Evolutionary conservation across 1,139 yeast genomes (phyloP), one percentile per base, ranked within the genome.

Genomic region (Kodamaea suecica): DNA sequence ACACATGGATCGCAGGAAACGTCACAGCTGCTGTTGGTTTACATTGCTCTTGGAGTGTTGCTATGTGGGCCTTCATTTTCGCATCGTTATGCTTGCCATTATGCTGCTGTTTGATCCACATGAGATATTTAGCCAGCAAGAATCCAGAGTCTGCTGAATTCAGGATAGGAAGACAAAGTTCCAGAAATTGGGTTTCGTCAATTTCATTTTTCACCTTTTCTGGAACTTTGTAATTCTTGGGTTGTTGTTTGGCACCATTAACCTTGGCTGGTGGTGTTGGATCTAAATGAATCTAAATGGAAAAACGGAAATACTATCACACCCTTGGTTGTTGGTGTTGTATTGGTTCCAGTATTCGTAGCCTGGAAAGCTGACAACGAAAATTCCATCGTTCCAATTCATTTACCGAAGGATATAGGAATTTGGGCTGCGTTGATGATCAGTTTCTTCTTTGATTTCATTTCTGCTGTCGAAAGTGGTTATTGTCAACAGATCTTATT

Each of bases 1-100:
- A 51, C 43, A 49, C 56, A 7, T 53, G 57, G 57, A 43, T 50
- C 5, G 39, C 50, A 4, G 57, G 53, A 21, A 35, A 52, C 30
- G 47, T 52, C 10, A 37, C 48, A 17, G 35, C 40, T 10, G 47
- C 49, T n/a, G 35, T 47, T 11, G 42, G 36, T 4, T n/a, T 31
- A 12, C 35, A 41, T 25, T 61, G 67, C 66, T 46, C 48, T 30
- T 60, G 56, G 52, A 65, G 66, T 17, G 55, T 63, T 32, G 66
- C 63, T 17, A 63, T 65, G 57, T 66, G 66, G 66, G 70, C 70
- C 1, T 62, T 61, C 40, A 61, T 64, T 29, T 59, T 63, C 52
- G 70, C 70, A 13, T 50, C 63, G 31, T 50, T 63, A 11, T 57
- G 60, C 44, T 37, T 65, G 17, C 71, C 70, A 11, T 45, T 63